Evolutionary conservation across 2,329 filamentous ascomycete genomes (phyloP), one percentile per base, ranked within the genome.

Genomic region (Cercospora zeae-maydis): DNA sequence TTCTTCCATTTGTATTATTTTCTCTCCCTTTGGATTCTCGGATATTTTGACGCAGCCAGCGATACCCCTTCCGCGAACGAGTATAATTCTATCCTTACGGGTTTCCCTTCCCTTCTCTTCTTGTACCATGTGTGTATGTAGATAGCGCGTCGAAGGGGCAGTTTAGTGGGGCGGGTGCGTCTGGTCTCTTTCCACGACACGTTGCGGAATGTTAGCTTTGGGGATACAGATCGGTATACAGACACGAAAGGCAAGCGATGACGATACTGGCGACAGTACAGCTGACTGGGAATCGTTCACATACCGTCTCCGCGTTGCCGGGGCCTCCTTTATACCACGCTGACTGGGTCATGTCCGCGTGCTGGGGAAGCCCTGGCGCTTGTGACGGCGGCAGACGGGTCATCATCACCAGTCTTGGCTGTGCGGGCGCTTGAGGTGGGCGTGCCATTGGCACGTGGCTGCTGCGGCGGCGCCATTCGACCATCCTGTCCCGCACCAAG

Each of bases 41-140:
- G 56, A 37, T 34, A 19, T 21, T 7, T 42, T 19, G 34, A 21
- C 53, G 53, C 31, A 19, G 33, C 54, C 21, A 36, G 42, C 56
- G 56, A 59, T 59, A 59, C 56, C 56, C 56, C 53, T n/a, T 52
- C 14, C 45, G 42, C 30, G 56, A 59, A 16, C 51, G 39, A 59
- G 33, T 33, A 57, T n/a, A n/a, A 57, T 39, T 19, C 34, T 51
- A 31, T 31, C 21, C 47, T 51, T 27, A 11, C n/a, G 21, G 47
- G 21, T 30, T 11, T 51, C 6, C 27, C n/a, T 49, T 51, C n/a
- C 2, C 4, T 19, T 57, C 37, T 42, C 14, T 57, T 42, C 19
- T 19, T 59, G 42, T 59, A 59, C 21, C 30, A 51, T 59, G 39
- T 24, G 19, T 58, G 37, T 37, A 51, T 58, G 37, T 37, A 51